Evolutionary conservation across 805 yeast species (phyloP), one percentile per base, ranked within the genome.

Genomic region (Wickerhamomyces tratensis): DNA sequence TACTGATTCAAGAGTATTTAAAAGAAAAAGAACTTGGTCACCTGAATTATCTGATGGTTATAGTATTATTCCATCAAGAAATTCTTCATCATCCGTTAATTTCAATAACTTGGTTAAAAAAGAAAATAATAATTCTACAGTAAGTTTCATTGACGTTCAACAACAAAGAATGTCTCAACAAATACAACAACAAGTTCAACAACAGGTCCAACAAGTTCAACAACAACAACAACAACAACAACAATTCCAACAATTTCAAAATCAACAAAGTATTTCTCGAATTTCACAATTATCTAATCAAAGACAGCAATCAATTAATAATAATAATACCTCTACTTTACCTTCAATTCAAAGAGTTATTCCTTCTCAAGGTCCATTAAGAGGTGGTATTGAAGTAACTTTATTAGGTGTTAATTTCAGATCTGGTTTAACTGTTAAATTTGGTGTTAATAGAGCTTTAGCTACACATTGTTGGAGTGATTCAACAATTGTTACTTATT

Each of bases 401-500:
- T 65, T 93, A 40, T 67, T 93, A 37, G 98, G 98, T 3, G 73
- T 80, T 39, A 85, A 87, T 45, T 93, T 93, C 69, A 78, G 81
- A 42, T 84, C 83, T 14, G 96, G 95, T 0, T 66, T 91, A 44
- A 68, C 69, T 25, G 96, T 91, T 13, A 82, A 82, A 62, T 93
- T 93, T 64, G 98, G 98, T 33, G 78, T 82, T 11, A 79, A 79
- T 56, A 67, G 72, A 45, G 87, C 93, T 0, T 62, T 85, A 31
- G 83, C 93, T 4, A 87, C 97, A 0, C 96, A 88, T 56, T 89
- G 95, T 62, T 93, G 98, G 98, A 86, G 94, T 39, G 93, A 85
- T 35, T 74, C 93, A 2, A 93, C 98, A 0, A 84, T 93, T 42
- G 95, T 93, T 3, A 87, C 98, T 0, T 87, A 85, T 53, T 67